phyloP scores from a whole-genome alignment of 2,329 filamentous ascomycete species.

The Trichoderma breve region DNA sequence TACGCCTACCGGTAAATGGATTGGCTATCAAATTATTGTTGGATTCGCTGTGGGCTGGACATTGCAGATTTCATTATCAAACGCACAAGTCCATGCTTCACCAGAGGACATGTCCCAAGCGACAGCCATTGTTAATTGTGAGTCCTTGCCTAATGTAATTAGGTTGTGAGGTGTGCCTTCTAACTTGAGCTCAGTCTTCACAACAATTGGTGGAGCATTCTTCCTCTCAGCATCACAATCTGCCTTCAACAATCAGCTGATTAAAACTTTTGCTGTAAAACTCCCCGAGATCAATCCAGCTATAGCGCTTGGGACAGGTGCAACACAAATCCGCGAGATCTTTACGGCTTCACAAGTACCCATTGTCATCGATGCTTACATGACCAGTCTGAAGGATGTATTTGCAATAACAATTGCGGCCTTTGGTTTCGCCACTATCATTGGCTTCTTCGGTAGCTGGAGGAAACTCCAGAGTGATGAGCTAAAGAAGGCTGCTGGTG shows the following conservation, averaged over 20 bases:
- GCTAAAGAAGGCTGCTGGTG: no score
- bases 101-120: slow-evolving; percentile 22
- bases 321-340: background rate
- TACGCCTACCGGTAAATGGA: no score
- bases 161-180: slow-evolving; percentile 43
- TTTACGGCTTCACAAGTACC: background rate
- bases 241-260: background rate
- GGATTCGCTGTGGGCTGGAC: no score
- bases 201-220: slow-evolving; percentile 44
- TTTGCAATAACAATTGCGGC: background rate
- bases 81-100: no score
- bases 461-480: background rate
- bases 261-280: no score
- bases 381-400: background rate
- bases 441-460: background rate
- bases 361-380: background rate
- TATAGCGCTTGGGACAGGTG: background rate
- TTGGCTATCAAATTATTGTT: no score
- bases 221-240: slow-evolving; percentile 51
- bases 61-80: no score
- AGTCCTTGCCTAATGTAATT: slow-evolving; percentile 19
- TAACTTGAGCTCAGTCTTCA: slow-evolving; percentile 40
- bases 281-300: no score
- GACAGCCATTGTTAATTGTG: slow-evolving; percentile 47
- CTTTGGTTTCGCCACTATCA: background rate